Base-by-base conservation (phyloP, 805 yeast species). In the Blastobotrys chiropterorum region DNA sequence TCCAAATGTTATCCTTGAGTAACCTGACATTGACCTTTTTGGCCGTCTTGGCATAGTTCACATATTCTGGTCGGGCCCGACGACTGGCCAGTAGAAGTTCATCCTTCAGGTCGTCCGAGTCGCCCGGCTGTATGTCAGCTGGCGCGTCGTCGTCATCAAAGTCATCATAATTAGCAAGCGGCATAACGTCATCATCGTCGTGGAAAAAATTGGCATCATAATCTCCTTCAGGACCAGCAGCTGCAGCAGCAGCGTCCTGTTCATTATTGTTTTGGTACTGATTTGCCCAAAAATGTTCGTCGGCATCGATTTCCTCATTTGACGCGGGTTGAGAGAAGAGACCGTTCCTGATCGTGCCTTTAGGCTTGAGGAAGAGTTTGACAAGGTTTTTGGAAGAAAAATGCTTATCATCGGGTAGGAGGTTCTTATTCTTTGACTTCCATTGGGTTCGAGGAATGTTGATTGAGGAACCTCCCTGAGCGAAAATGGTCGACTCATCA, bases 1-100 rank as follows among this genome's bases (percentile, higher is more conserved):
- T 72, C 95, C 96, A 89, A 40, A 89, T 61, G 60, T 86, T 86
- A 50, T 82, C 84, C 69, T 90, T 89, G 49, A 89, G 72, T 21
- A 72, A 69, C 56, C 80, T 78, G 34, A 90, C 85, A 62, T 89
- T 90, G 26, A 90, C 94, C 55, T 81, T 78, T 64, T 88, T 89
- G 3, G 96, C 88, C 5, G 80, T 79, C 47, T 82, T 75, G 1
- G 95, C 82, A 62, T 79, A 86, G 54, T 74, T 78, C 19, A 83
- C 64, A 45, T 67, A 69, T 39, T 67, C 69, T 30, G 66, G 65
- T 15, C 60, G 54, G 3, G 62, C 58, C 34, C 51, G 39, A 8
- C 57, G 13, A 47, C 62, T 38, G 51, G 48, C 53, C 52, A 30
- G n/a, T 16, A 48, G 26, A 4, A 48, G 31, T 26, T 48, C 47